Evolutionary conservation across 768 basidiomycete species (phyloP).

Genomic region (Suillus hirtellus): DNA sequence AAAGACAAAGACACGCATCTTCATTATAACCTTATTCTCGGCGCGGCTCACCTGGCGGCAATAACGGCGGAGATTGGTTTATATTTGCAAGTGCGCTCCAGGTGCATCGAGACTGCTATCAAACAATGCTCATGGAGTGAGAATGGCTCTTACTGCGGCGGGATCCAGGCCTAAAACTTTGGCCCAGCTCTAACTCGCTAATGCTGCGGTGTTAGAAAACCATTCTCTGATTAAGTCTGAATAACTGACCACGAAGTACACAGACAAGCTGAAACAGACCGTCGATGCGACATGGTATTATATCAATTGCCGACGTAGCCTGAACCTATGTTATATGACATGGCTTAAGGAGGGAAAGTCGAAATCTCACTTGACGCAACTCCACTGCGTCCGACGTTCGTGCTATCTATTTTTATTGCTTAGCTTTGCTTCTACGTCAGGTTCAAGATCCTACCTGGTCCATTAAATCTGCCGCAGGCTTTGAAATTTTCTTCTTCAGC

Average conservation of each 20-base stretch:
- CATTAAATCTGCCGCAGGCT: conserved; percentile 27
- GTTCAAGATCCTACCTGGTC: conserved; percentile 24
- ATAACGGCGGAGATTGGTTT: conserved; percentile 24
- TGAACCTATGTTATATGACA: background rate
- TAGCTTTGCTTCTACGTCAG: background rate
- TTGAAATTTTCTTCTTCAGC: conserved; percentile 34
- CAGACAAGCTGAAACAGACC: conserved; percentile 20
- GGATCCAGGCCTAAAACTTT: conserved; percentile 22
- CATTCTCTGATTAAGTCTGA: background rate
- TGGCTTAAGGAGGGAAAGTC: background rate
- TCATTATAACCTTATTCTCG: conserved; percentile 24
- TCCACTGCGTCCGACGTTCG: background rate
- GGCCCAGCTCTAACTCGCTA: conserved; percentile 20
- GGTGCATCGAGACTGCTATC: conserved; percentile 4
- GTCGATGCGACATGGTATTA: conserved; percentile 23
- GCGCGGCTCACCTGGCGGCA: conserved; percentile 20
- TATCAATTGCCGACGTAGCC: background rate
- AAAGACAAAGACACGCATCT: background rate
- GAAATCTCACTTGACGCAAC: background rate
- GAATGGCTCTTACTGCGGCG: conserved; percentile 21
- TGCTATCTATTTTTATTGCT: background rate
- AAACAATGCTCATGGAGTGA: conserved; percentile 14
- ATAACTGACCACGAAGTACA: conserved; percentile 9
- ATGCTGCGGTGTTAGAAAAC: background rate
- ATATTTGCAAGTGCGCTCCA: background rate